Base-by-base conservation (phyloP, 129 eudicot species). In the Centrapalus pauciflorus region DNA sequence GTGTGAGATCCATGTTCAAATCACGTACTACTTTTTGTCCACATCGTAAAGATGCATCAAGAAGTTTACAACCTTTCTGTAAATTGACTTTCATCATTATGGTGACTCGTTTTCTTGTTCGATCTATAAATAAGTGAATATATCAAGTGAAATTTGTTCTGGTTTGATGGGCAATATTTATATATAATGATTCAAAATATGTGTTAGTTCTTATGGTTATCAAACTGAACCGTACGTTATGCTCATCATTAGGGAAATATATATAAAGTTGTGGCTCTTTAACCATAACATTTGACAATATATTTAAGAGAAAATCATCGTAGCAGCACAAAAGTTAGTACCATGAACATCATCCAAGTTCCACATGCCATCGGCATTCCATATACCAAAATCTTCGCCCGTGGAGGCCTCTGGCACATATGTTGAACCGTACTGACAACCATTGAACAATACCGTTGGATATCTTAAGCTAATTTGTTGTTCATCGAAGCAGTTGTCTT, bases 291-390 rank as follows among this genome's bases (percentile, higher is more conserved):
- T 55, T 38, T 35, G 10, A 6, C 7, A 6, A 35, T 35, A 8
- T 7, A 35, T 35, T 35, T 9, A 35, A 35, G 43, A 35, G 12
- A 35, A 35, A 13, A 13, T 35, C 43, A 7, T 35, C 12, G 43
- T 49, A 24, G 77, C 57, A 63, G 37, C 38, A 63, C 19, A 29
- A 37, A 64, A 63, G 35, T 64, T 55, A 55, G 48, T 29, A 41
- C 79, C 86, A 80, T 77, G 66, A 19, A 70, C 6, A 72, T 83
- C 90, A 34, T 87, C 90, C 71, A 84, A 13, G 78, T 73, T 79
- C 90, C 95, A 84, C 71, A 81, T 55, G 7, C 70, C 82, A 60
- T 84, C 90, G 7, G 66, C 82, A 60, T 84, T 88, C 95, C 90
- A 87, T 10, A 73, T 43, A 48, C 60, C 72, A n/a, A 55, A 40